Percentiles rank a stretch among this genome's conserved stretches.
These are phyloP conservation scores for Didymosphaeria variabile DNA, from an alignment of 2,329 filamentous ascomycete species.

Conservation along the genomic window DNA sequence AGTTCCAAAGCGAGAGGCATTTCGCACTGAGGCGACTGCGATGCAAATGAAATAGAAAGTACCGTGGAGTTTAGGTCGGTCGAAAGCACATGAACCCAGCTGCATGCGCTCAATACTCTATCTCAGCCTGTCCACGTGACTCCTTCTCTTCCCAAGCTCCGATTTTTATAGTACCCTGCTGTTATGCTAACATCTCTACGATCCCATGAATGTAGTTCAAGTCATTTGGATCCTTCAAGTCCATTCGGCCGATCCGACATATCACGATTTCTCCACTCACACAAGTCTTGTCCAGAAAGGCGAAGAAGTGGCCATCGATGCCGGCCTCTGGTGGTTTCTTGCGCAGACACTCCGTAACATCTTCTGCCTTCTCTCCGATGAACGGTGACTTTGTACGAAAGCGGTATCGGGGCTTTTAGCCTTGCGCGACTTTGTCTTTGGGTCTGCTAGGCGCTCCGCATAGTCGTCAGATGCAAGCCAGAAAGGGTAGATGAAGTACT, in stretches of 20 bases:
- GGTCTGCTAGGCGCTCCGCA: neutral
- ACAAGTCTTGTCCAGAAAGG: neutral
- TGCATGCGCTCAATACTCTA: neutral
- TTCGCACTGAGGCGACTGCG: neutral
- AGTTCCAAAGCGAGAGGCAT: neutral
- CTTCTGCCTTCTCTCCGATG: neutral
- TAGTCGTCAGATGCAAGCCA: neutral
- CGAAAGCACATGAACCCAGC: neutral
- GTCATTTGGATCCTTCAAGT: neutral
- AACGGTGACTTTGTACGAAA: neutral
- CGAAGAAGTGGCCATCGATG: neutral
- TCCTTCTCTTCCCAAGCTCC: neutral
- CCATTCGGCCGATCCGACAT: neutral
- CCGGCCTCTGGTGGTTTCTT: neutral
- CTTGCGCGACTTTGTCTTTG: neutral
- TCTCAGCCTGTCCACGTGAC: neutral
- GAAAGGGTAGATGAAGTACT: neutral
- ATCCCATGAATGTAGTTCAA: neutral
- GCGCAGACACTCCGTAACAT: neutral
- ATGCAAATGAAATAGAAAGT: neutral
- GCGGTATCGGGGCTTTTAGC: neutral
- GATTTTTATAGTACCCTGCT: neutral
- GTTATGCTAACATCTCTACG: neutral
- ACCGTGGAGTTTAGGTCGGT: neutral
- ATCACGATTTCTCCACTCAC: neutral